phyloP scores from a whole-genome alignment of 352 stramenopile genomes.

The Globisporangium takayamanum region DNA sequence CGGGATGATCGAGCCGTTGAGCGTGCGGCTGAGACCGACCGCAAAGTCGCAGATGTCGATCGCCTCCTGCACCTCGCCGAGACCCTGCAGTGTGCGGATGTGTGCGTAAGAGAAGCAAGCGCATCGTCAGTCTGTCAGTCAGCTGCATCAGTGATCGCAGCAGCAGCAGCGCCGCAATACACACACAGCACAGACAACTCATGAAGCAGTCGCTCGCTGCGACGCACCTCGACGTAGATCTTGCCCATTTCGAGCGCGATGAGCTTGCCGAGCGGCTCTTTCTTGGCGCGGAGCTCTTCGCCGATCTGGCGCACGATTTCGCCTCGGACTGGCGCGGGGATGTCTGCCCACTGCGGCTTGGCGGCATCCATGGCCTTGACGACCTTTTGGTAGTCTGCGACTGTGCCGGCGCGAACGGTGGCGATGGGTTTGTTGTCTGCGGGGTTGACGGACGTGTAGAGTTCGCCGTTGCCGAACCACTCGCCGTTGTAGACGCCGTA shows the following conservation, averaged over 20 bases:
- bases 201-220: neutral
- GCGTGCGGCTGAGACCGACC: slow-evolving; percentile 82
- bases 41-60: slow-evolving; percentile 94
- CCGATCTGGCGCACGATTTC: slow-evolving; percentile 92
- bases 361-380: slow-evolving; percentile 76
- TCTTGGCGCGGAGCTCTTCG: slow-evolving; percentile 84
- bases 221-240: slow-evolving; percentile 80
- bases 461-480: slow-evolving; percentile 80
- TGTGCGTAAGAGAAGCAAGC: no score
- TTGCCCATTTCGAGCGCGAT: slow-evolving; percentile 93
- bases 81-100: slow-evolving; percentile 32
- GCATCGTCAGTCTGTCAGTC: neutral
- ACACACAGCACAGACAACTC: neutral
- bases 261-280: slow-evolving; percentile 85
- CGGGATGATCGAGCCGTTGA: slow-evolving; percentile 88
- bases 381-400: slow-evolving; percentile 80
- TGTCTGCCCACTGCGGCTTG: slow-evolving; percentile 80
- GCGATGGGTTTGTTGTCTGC: slow-evolving; percentile 80
- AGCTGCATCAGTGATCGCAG: neutral
- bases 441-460: slow-evolving; percentile 82
- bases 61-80: slow-evolving; percentile 91
- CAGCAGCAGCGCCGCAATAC: neutral
- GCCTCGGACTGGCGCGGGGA: slow-evolving; percentile 81
- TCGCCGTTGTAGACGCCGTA: slow-evolving; percentile 79
- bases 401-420: slow-evolving; percentile 72